A percentile compares a stretch with the other conserved stretches of the same genome.
These are phyloP conservation scores for Tolypocladium tropicale DNA, from an alignment of 2,329 filamentous ascomycete species.

Conservation along the genomic window DNA sequence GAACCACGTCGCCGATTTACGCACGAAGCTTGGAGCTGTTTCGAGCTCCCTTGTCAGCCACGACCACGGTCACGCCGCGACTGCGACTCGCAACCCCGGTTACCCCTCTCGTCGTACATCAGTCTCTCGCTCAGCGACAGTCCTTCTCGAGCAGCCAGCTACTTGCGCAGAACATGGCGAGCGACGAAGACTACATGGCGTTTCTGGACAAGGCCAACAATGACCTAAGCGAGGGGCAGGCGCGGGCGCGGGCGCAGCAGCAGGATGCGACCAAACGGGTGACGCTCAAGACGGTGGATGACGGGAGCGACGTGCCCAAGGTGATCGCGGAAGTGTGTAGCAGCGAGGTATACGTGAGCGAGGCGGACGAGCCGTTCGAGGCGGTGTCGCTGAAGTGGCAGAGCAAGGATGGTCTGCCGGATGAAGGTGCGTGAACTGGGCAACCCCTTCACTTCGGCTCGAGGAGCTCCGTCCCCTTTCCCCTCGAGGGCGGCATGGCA, in stretches of 20 bases:
- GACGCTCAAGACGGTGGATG: conserved; percentile 42
- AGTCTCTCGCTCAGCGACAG: conserved; percentile 1
- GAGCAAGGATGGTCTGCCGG: conserved; percentile 40
- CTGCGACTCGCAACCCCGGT: neutral
- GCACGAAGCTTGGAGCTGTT: neutral
- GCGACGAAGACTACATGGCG: conserved; percentile 72
- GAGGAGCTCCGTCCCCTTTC: neutral
- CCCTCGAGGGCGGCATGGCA: neutral
- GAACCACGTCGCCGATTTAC: neutral
- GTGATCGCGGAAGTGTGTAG: conserved; percentile 39
- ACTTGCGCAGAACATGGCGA: conserved; percentile 43
- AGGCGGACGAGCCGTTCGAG: conserved; percentile 79
- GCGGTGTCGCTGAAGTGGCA: conserved; percentile 58
- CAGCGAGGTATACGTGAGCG: conserved; percentile 61
- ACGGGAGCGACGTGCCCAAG: conserved; percentile 49
- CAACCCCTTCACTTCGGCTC: too few species aligned
- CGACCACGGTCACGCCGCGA: neutral
- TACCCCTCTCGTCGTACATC: neutral
- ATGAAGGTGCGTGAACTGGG: conserved; percentile 43
- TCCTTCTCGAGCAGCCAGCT: conserved; percentile 8
- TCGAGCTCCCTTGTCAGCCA: neutral
- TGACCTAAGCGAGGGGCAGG: conserved; percentile 49
- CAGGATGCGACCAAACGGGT: conserved; percentile 9
- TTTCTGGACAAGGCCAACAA: conserved; percentile 84
- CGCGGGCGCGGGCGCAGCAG: conserved; percentile 7